Percentiles rank a stretch among this genome's conserved stretches.
Evolutionary conservation across 768 basidiomycete species (phyloP).

Genomic region (Lentinus tigrinus): DNA sequence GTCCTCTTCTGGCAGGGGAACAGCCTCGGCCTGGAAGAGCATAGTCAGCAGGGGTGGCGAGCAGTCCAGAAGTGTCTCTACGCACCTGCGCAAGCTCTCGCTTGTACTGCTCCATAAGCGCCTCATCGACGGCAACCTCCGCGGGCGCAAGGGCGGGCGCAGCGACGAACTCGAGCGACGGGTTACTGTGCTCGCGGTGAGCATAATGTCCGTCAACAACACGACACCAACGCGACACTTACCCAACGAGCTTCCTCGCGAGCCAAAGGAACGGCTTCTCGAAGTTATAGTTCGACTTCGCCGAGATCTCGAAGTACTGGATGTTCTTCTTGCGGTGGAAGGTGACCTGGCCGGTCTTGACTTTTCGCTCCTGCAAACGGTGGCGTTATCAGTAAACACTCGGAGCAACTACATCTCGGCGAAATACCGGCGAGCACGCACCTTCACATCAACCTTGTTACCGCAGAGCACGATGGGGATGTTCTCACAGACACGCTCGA

Average conservation of each 20-base stretch:
- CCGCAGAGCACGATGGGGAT: slow-evolving; percentile 99
- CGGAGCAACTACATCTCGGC: background rate
- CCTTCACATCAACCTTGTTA: slow-evolving; percentile 99
- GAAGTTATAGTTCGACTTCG: slow-evolving; percentile 99
- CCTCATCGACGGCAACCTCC: slow-evolving; percentile 81
- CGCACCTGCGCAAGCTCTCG: slow-evolving; percentile 68
- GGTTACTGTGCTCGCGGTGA: slow-evolving; percentile 53
- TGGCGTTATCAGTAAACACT: slow-evolving; percentile 1
- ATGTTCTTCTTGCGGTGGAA: slow-evolving; percentile 99
- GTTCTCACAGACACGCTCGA: slow-evolving; percentile 99
- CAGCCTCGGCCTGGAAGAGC: slow-evolving; percentile 67
- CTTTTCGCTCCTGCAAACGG: slow-evolving; percentile 87
- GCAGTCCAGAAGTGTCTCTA: slow-evolving; percentile 2
- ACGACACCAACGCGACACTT: slow-evolving; percentile 29
- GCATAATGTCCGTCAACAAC: background rate
- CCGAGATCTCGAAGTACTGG: slow-evolving; percentile 99
- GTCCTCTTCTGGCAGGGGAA: slow-evolving; percentile 98
- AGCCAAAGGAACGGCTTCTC: slow-evolving; percentile 99
- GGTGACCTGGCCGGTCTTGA: slow-evolving; percentile 96
- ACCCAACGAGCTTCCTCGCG: slow-evolving; percentile 97
- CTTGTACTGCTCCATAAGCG: slow-evolving; percentile 78
- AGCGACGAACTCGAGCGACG: slow-evolving; percentile 90
- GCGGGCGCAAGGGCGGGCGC: slow-evolving; percentile 94
- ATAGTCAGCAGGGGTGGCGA: slow-evolving; percentile 1
- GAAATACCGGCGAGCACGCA: slow-evolving; percentile 34